Conservation (phyloP, 768 basidiomycete genomes). For the Termitomyces bulborhizus region DNA sequence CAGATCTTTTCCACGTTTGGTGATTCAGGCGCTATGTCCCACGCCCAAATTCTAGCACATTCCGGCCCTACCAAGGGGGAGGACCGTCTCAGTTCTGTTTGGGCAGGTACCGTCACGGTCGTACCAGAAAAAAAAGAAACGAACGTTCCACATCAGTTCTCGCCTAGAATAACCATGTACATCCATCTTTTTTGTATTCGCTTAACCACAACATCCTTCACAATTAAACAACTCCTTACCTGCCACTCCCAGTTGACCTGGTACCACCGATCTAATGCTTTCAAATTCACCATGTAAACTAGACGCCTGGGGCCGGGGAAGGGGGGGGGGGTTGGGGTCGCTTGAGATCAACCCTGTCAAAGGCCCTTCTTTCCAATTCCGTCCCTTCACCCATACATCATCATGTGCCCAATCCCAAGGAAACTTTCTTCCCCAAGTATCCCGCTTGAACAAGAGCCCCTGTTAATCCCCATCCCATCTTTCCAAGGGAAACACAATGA, state of each 20-base stretch:
- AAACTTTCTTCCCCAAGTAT: neutral
- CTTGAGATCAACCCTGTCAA: neutral
- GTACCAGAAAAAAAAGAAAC: neutral
- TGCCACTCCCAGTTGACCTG: neutral
- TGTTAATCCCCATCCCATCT: neutral
- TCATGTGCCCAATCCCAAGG: neutral
- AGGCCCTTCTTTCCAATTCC: neutral
- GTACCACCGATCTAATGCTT: neutral
- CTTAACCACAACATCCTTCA: neutral
- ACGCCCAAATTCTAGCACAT: conserved; percentile 10
- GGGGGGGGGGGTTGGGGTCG: too few species aligned
- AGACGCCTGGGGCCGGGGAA: too few species aligned
- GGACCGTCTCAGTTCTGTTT: neutral
- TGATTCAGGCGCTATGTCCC: neutral
- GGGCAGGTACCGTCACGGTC: conserved; percentile 5
- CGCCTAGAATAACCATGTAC: neutral
- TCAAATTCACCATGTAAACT: too few species aligned
- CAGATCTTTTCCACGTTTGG: neutral
- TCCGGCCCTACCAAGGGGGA: neutral
- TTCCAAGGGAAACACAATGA: neutral
- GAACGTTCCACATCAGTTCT: too few species aligned
- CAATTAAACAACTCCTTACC: neutral
- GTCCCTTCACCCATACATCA: neutral
- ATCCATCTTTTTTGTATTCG: neutral
- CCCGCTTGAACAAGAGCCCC: neutral